Evolutionary conservation across 805 yeast genomes (phyloP).

Genomic region (Lipomyces kockii): DNA sequence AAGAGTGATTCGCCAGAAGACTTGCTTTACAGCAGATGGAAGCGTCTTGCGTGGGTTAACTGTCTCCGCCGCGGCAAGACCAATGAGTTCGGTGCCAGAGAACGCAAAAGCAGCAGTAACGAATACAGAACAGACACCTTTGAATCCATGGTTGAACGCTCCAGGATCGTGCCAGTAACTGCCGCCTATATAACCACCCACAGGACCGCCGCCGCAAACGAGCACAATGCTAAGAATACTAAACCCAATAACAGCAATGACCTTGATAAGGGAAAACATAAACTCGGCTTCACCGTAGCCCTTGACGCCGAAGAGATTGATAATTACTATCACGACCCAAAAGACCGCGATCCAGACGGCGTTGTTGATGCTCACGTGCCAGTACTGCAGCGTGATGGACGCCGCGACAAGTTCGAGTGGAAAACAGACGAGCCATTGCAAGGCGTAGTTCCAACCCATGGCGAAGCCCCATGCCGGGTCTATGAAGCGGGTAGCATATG

Average conservation of each 20-base stretch:
- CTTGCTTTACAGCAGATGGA: constrained; percentile 79
- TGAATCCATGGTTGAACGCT: constrained; percentile 62
- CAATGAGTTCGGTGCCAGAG: constrained; percentile 74
- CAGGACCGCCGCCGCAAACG: constrained; percentile 64
- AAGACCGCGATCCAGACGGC: constrained; percentile 63
- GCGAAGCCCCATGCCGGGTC: constrained; percentile 77
- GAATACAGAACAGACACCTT: constrained; percentile 72
- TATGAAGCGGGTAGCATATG: constrained; percentile 63
- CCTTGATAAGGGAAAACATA: constrained; percentile 61
- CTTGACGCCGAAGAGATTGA: constrained; percentile 60
- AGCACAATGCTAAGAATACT: constrained; percentile 62
- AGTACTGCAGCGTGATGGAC: constrained; percentile 58
- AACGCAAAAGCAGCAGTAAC: constrained; percentile 79
- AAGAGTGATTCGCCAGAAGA: constrained; percentile 77
- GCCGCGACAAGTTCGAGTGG: constrained; percentile 73
- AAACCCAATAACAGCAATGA: constrained; percentile 62
- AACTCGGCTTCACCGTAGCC: constrained; percentile 75
- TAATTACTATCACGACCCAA: constrained; percentile 54
- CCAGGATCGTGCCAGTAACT: constrained; percentile 65
- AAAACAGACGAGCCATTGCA: constrained; percentile 66
- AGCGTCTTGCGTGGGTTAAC: constrained; percentile 66
- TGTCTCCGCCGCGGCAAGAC: constrained; percentile 79
- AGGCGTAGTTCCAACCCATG: constrained; percentile 71
- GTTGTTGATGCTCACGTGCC: constrained; percentile 55
- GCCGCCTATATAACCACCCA: constrained; percentile 61